Conservation (phyloP, 192 early-diverging fungal species). For the Coemansia umbellata region DNA sequence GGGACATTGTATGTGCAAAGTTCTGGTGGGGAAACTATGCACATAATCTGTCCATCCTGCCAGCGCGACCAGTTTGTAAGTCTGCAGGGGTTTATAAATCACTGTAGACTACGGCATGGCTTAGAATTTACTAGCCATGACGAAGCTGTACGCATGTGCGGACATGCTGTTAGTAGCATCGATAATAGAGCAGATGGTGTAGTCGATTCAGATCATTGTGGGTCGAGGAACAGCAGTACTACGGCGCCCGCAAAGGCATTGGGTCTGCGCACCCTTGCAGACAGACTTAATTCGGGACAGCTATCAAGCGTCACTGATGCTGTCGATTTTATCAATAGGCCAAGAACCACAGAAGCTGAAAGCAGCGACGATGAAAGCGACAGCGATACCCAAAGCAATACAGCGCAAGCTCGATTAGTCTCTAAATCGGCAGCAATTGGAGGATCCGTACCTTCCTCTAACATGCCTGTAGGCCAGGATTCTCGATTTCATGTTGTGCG, state of each 20-base stretch:
- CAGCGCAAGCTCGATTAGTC: background rate
- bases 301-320: constrained; percentile 46
- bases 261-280: constrained; percentile 13
- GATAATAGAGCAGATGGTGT: constrained; percentile 1
- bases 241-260: background rate
- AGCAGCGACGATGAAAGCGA: constrained; percentile 18
- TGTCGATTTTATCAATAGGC: constrained; percentile 40
- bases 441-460: background rate
- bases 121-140: constrained; percentile 72
- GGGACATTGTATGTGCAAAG: constrained; percentile 34
- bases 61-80: constrained; percentile 71
- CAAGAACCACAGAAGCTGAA: background rate
- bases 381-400: constrained; percentile 9
- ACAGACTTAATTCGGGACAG: constrained; percentile 22
- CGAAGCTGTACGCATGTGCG: constrained; percentile 71
- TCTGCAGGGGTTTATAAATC: constrained; percentile 84
- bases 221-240: background rate
- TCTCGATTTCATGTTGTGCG: constrained; percentile 72
- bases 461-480: constrained; percentile 28
- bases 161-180: constrained; percentile 52
- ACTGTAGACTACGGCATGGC: constrained; percentile 70
- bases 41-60: constrained; percentile 76
- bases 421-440: background rate
- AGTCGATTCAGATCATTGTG: background rate
- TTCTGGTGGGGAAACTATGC: constrained; percentile 52